These are phyloP conservation scores for Alloascoidea africana DNA, from an alignment of 805 yeast genomes.

Conservation along the genomic window DNA sequence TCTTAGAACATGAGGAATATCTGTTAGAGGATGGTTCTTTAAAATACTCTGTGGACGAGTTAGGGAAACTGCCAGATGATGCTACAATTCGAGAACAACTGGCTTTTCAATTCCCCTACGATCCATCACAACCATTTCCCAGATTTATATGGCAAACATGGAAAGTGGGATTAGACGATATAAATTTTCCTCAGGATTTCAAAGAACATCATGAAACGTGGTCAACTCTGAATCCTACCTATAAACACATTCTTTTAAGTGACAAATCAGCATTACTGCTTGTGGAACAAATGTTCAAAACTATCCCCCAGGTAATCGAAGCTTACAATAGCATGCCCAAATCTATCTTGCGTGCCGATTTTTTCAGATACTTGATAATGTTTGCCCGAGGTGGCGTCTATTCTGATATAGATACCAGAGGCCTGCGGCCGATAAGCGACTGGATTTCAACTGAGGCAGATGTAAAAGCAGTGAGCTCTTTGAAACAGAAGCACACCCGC, in stretches of 20 bases:
- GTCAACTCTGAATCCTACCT: constrained; percentile 45
- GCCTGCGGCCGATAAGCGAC: constrained; percentile 50
- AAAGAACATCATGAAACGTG: constrained; percentile 43
- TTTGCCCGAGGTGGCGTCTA: constrained; percentile 90
- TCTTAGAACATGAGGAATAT: no score
- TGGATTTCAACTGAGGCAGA: constrained; percentile 47
- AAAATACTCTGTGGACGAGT: no score
- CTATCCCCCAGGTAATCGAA: constrained; percentile 60
- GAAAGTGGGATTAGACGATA: constrained; percentile 53
- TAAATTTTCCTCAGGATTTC: constrained; percentile 38
- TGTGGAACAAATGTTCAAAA: constrained; percentile 40
- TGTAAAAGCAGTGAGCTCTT: not conserved
- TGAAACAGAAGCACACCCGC: not conserved
- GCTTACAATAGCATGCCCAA: constrained; percentile 74
- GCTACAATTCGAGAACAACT: constrained; percentile 3
- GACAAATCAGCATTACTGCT: constrained; percentile 51
- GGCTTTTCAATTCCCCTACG: constrained; percentile 1
- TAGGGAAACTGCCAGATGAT: constrained; percentile 1
- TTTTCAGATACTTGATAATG: constrained; percentile 75
- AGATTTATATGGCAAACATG: constrained; percentile 89
- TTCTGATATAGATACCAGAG: constrained; percentile 77
- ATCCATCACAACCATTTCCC: constrained; percentile 33
- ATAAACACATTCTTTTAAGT: constrained; percentile 56
- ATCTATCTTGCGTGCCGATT: constrained; percentile 79
- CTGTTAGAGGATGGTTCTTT: no score